These are phyloP conservation scores for Blastobotrys terrestris DNA, from an alignment of 805 yeast genomes.

Conservation along the genomic window DNA sequence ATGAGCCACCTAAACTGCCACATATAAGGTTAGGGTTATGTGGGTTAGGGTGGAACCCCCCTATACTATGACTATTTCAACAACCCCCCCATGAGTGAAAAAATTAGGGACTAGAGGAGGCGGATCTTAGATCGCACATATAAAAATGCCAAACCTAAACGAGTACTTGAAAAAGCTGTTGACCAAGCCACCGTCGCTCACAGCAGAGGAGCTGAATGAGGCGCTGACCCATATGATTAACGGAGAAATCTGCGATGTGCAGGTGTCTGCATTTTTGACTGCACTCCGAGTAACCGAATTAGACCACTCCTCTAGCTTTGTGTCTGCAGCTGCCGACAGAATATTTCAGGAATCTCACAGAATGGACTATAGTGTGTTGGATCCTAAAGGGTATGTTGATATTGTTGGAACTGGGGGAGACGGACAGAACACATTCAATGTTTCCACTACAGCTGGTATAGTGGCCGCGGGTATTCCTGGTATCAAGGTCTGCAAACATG, in stretches of 20 bases:
- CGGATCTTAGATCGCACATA: too few species aligned
- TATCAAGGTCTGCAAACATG: slow-evolving; percentile 82
- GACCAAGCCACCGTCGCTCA: slow-evolving; percentile 52
- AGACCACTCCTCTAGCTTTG: slow-evolving; percentile 74
- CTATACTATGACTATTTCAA: background rate
- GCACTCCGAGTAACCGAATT: slow-evolving; percentile 66
- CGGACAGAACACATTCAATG: slow-evolving; percentile 95
- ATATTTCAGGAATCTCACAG: slow-evolving; percentile 46
- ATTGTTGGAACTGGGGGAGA: slow-evolving; percentile 99
- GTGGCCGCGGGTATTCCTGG: slow-evolving; percentile 81
- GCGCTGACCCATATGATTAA: slow-evolving; percentile 59
- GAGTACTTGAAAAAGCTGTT: slow-evolving; percentile 65
- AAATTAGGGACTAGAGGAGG: too few species aligned
- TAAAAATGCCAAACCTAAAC: slow-evolving; percentile 27
- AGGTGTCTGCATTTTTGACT: slow-evolving; percentile 72
- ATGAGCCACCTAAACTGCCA: too few species aligned
- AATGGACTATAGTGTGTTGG: slow-evolving; percentile 16
- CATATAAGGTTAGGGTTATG: background rate
- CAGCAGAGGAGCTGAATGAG: slow-evolving; percentile 55
- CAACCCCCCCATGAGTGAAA: background rate
- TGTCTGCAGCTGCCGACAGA: slow-evolving; percentile 80
- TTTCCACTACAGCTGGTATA: slow-evolving; percentile 89
- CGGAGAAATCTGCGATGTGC: slow-evolving; percentile 59
- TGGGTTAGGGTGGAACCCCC: background rate
- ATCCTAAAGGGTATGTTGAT: slow-evolving; percentile 55